Evolutionary conservation across 2,329 filamentous ascomycete species (phyloP), one percentile per base, ranked within the genome.

Genomic region (Hypoxylon sp.): DNA sequence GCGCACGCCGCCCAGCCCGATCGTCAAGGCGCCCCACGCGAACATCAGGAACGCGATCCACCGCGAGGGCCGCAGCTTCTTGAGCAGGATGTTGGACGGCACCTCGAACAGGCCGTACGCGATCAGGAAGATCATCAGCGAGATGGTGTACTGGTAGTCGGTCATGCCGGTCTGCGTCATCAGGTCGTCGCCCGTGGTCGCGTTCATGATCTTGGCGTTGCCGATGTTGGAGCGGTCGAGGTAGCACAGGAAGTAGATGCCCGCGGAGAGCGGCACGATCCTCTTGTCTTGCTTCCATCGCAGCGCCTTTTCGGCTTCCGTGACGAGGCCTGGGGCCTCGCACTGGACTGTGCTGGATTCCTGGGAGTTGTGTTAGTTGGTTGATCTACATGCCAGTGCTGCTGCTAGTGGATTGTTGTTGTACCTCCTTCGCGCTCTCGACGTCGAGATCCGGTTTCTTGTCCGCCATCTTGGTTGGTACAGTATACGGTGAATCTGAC

Each of bases 241-340:
- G 56, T 81, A 83, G 61, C 78, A 81, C 12, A 83, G 71, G n/a
- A 83, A 71, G 61, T 82, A 83, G 17, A 83, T 79, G 13, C 69
- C 69, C 7, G 78, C 77, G 13, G 75, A 77, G 12, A 83, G 65
- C 0, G 80, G 80, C 9, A 83, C 69, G 47, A 84, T 79, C 25
- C 77, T 75, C 44, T 75, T 58, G 62, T 83, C 80, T 56, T 81
- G 78, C 51, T 74, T 75, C 69, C 74, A 63, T 19, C 67, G 56
- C 12, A 68, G 52, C 20, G 48, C 59, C 37, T 58, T 57, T 41
- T 66, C 63, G 23, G 62, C 63, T n/a, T 59, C 56, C 4, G 19
- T 75, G 68, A 63, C 57, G 16, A 58, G 47, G 13, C 34, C 51
- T 20, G 53, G 21, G 16, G 11, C 9, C 20, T 56, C 44, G 47